phyloP scores from a whole-genome alignment of 306 rosid species.

The Senna siamea region DNA sequence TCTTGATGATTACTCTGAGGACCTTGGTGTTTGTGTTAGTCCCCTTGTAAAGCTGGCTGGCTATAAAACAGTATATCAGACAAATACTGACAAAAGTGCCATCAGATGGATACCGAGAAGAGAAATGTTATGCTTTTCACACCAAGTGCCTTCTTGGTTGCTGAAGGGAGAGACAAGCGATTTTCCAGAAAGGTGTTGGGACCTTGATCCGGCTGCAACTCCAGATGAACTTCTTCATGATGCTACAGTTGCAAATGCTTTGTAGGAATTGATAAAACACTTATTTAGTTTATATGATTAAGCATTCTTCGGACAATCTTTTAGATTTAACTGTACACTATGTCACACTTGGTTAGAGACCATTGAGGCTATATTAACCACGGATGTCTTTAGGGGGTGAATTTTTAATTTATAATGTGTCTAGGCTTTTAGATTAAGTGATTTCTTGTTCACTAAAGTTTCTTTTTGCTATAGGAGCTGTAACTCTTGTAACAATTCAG shows the following conservation, averaged over 20 bases:
- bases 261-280: slow-evolving; percentile 44
- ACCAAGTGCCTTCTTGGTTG: slow-evolving; percentile 92
- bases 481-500: slow-evolving; percentile 40
- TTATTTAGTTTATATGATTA: slow-evolving; percentile 43
- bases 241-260: slow-evolving; percentile 48
- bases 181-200: slow-evolving; percentile 87
- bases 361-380: slow-evolving; percentile 56
- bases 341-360: slow-evolving; percentile 69
- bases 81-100: slow-evolving; percentile 66
- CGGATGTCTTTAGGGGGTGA: slow-evolving; percentile 64
- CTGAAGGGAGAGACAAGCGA: slow-evolving; percentile 60
- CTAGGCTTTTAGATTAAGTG: slow-evolving; percentile 48
- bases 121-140: slow-evolving; percentile 95
- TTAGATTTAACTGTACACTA: slow-evolving; percentile 92
- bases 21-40: slow-evolving; percentile 79
- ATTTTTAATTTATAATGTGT: slow-evolving; percentile 52
- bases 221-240: slow-evolving; percentile 94
- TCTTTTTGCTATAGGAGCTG: slow-evolving; percentile 32
- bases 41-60: slow-evolving; percentile 88
- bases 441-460: slow-evolving; percentile 51
- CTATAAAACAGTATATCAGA: slow-evolving; percentile 83
- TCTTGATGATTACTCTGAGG: slow-evolving; percentile 88
- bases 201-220: slow-evolving; percentile 97
- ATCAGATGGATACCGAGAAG: slow-evolving; percentile 78
- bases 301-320: slow-evolving; percentile 62